Conservation (phyloP, 2,329 filamentous ascomycete species). For the Venturia carpophila region DNA sequence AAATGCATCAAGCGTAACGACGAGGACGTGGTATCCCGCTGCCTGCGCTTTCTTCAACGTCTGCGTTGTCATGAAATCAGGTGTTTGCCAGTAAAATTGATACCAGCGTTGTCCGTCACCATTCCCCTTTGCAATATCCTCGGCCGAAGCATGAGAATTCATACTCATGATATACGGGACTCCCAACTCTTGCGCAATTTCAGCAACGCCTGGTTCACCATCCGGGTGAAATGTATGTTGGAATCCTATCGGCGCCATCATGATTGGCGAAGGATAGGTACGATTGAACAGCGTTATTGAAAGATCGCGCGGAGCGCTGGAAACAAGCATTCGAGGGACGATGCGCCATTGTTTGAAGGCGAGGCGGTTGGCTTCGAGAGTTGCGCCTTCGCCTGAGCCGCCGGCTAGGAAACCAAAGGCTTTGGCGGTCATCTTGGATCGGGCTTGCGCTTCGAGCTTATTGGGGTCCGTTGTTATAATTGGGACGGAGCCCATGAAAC, state of each 20-base stretch:
- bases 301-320: slow-evolving; percentile 26
- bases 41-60: slow-evolving; percentile 54
- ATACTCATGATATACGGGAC: slow-evolving; percentile 63
- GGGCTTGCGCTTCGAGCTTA: slow-evolving; percentile 49
- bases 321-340: slow-evolving; percentile 34
- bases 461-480: slow-evolving; percentile 53
- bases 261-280: slow-evolving; percentile 43
- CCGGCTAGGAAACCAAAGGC: slow-evolving; percentile 36
- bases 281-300: slow-evolving; percentile 30
- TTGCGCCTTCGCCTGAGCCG: slow-evolving; percentile 31
- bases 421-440: slow-evolving; percentile 28
- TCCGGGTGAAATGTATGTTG: slow-evolving; percentile 60
- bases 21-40: slow-evolving; percentile 55
- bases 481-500: slow-evolving; percentile 42
- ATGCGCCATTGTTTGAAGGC: slow-evolving; percentile 35
- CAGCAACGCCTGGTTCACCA: slow-evolving; percentile 55
- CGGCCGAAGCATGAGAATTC: slow-evolving; percentile 55
- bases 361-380: slow-evolving; percentile 30
- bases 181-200: slow-evolving; percentile 51
- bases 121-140: slow-evolving; percentile 55
- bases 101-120: slow-evolving; percentile 57
- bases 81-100: slow-evolving; percentile 67
- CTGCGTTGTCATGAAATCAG: slow-evolving; percentile 57
- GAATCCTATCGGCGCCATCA: slow-evolving; percentile 63
- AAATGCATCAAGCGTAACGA: slow-evolving; percentile 68